Evolutionary conservation across 1,284 basidiomycete species (phyloP).

Genomic region (Ceratobasidium sp.): DNA sequence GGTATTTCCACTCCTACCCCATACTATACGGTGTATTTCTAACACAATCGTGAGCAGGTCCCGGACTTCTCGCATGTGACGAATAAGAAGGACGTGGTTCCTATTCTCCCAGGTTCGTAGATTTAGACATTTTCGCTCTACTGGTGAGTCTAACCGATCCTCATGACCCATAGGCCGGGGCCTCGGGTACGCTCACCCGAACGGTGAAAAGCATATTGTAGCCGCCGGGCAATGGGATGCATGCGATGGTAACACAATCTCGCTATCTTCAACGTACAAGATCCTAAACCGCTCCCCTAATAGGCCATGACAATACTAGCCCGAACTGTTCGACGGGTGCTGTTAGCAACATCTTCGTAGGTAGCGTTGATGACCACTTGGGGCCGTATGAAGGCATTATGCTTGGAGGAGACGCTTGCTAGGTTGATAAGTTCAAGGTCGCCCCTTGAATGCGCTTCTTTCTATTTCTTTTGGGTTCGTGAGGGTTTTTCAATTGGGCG

Average conservation of each 20-base stretch:
- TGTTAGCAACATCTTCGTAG: conserved; percentile 42
- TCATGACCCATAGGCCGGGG: conserved; percentile 7
- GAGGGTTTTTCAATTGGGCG: no score
- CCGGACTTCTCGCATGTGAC: conserved; percentile 64
- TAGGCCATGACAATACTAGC: conserved; percentile 47
- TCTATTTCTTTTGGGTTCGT: no score
- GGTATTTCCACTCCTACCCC: not conserved
- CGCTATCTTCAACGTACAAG: no score
- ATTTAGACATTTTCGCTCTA: no score
- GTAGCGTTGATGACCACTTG: conserved; percentile 34
- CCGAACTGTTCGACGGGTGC: conserved; percentile 44
- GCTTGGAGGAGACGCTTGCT: conserved; percentile 26
- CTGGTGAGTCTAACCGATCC: not conserved
- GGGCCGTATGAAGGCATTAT: conserved; percentile 36
- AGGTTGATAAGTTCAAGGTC: no score
- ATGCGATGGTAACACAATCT: conserved; percentile 54
- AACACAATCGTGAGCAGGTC: conserved; percentile 49
- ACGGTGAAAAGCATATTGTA: conserved; percentile 57
- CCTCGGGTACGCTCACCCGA: conserved; percentile 48
- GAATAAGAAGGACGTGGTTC: conserved; percentile 65
- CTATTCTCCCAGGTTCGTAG: conserved; percentile 61
- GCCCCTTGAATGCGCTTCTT: no score
- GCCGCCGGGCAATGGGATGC: conserved; percentile 47
- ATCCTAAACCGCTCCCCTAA: no score
- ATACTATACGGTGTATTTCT: not conserved